These are phyloP conservation scores for Podaxis sp. DNA, from an alignment of 768 basidiomycete genomes.

Conservation along the genomic window DNA sequence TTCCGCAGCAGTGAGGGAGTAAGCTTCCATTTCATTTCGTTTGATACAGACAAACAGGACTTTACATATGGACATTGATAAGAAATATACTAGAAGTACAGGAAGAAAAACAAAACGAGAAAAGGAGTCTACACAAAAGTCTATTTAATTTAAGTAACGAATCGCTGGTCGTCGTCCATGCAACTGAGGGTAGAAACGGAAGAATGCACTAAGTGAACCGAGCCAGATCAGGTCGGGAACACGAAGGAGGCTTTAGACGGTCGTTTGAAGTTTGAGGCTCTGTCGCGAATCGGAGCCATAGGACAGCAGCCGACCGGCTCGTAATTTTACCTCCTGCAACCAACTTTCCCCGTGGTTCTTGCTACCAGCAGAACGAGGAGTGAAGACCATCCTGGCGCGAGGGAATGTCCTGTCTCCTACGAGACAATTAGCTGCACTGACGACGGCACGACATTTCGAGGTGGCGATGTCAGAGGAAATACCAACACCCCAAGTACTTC, in stretches of 20 bases:
- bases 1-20: not conserved
- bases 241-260: not conserved
- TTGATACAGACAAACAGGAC: not conserved
- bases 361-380: constrained; percentile 16
- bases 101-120: not conserved
- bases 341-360: constrained; percentile 18
- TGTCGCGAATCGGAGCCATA: constrained; percentile 3
- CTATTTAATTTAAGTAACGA: constrained; percentile 1
- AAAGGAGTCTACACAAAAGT: not conserved
- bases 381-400: constrained; percentile 25
- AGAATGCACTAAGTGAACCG: not conserved
- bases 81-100: not conserved
- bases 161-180: not conserved
- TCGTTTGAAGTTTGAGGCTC: constrained; percentile 10
- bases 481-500: constrained; percentile 73
- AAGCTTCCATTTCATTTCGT: not conserved
- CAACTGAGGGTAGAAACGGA: not conserved
- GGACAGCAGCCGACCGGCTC: constrained; percentile 20
- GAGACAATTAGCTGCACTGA: constrained; percentile 81
- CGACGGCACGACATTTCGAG: constrained; percentile 83
- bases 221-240: not conserved
- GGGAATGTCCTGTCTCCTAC: constrained; percentile 73
- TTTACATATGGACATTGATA: not conserved
- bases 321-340: constrained; percentile 22
- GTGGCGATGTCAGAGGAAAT: constrained; percentile 88